Base-by-base conservation (phyloP, 1,284 basidiomycete species). In the Rhodotorula sp. region DNA sequence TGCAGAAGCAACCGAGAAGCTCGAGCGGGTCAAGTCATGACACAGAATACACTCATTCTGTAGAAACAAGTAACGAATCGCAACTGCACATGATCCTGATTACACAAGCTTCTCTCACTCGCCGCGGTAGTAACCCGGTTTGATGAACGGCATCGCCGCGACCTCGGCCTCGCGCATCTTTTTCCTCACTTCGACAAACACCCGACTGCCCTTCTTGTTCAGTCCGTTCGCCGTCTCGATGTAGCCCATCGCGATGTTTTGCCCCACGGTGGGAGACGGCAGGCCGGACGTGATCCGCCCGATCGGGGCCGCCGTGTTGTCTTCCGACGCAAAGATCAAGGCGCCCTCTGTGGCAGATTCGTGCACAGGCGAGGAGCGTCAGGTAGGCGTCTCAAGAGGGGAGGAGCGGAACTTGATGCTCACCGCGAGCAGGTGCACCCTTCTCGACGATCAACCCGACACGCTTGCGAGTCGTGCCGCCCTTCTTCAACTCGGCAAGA, bases 201-300 rank as follows among this genome's bases (percentile, higher is more conserved):
- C 82, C 79, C 89, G 87, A 0, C 91, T 97, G 12, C 92, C 93
- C 81, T 92, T 93, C 84, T 95, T 97, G 84, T 97, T 93, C 81
- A 86, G 87, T 0, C 93, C 93, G 49, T 84, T 86, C 70, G 84
- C 82, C 46, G 81, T 81, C 67, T 78, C 64, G 62, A 98, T 87
- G 79, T 97, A 96, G 0, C 89, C 96, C 96, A 99, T 99, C 12
- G 95, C 93, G 78, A 99, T 92, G 83, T 99, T 97, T 81, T 90
- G 89, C 5, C 88, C 89, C 2, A 95, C 84, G 2, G 93, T 91
- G 0, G 95, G 95, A 1, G 93, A 95, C 12, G 97, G 97, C 72
- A 98, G 97, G 64, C 96, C 96, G 0, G 93, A 97, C 0, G 96
- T 98, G 52, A 98, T 87, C 18, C 83, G 80, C 43, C 93, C 91